Base-by-base conservation (phyloP, 2,329 filamentous ascomycete species). In the Chalara sp. region DNA sequence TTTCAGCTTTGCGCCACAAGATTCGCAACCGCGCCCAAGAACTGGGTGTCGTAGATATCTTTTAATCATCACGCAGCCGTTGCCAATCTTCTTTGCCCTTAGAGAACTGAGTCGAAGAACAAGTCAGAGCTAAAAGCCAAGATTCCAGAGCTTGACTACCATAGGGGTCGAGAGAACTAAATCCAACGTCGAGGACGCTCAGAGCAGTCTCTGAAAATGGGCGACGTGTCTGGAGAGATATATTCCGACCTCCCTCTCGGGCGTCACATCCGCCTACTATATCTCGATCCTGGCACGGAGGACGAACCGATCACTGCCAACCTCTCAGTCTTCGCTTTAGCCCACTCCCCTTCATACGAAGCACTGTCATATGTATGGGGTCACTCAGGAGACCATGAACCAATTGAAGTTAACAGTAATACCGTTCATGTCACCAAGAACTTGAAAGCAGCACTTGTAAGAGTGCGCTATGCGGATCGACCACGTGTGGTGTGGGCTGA, bases 401-500 rank as follows among this genome's bases (percentile, higher is more conserved):
- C 41, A 21, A 43, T 43, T 29, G 21, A n/a, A n/a, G 11, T n/a
- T 29, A 43, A 43, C 21, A 29, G 41, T 8, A n/a, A 8, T n/a
- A n/a, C 11, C 12, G 3, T 21, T n/a, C 12, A 11, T 4, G 41
- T 43, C 41, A 43, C 41, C 11, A 29, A n/a, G 41, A 43, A 43
- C 41, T 29, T 43, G 41, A 43, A 21, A n/a, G 12, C 21, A n/a
- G 41, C 41, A 43, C 21, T 43, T 29, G 21, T 8, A 10, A 29
- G 41, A 21, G 41, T 43, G 11, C 41, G 41, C 11, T 29, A n/a
- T 29, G 21, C 41, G 11, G 11, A 43, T 43, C 8, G 41, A 39
- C 41, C 41, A 43, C 41, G 41, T n/a, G 8, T 43, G 21, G 41
- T 43, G 11, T 48, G 50, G 50, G 39, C 42, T 31, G 50, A 52